A percentile compares a stretch with the other conserved stretches of the same genome.
Evolutionary conservation across 106 monocot genomes (phyloP).

Genomic region (Phalaenopsis aphrodite): DNA sequence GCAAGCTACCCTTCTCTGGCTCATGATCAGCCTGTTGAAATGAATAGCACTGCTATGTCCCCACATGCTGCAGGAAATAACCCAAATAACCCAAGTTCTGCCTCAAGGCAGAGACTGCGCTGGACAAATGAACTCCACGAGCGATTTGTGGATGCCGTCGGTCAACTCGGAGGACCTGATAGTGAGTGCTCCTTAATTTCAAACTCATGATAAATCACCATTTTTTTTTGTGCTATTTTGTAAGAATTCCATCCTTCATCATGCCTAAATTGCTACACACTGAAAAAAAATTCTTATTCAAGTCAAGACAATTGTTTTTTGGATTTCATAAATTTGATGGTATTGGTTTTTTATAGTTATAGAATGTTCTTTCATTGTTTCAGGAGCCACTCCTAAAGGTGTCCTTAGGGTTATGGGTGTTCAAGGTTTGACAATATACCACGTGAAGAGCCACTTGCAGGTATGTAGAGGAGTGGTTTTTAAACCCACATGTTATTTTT

Average conservation of each 20-base stretch:
- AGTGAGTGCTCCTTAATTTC: constrained; percentile 29
- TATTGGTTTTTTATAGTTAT: not conserved
- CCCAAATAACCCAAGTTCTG: constrained; percentile 18
- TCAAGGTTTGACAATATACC: constrained; percentile 86
- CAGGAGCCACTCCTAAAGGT: constrained; percentile 98
- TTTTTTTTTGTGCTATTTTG: not conserved
- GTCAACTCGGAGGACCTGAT: constrained; percentile 61
- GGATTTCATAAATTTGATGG: not conserved
- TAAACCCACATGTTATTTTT: not conserved
- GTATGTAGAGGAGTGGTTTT: constrained; percentile 20
- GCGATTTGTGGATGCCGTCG: constrained; percentile 63
- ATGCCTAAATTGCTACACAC: not conserved
- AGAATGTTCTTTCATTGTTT: not conserved
- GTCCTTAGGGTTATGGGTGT: constrained; percentile 89
- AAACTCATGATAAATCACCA: not conserved
- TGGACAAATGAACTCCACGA: constrained; percentile 70
- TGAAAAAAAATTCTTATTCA: not conserved
- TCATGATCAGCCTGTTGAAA: constrained; percentile 5
- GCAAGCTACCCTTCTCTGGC: not conserved
- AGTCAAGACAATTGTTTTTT: not conserved
- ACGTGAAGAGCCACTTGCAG: constrained; percentile 99
- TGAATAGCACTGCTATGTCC: not conserved
- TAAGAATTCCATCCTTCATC: not conserved
- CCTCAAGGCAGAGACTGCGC: constrained; percentile 50
- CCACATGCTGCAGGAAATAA: not conserved